Percentiles rank a stretch among this genome's conserved stretches.
phyloP scores from a whole-genome alignment of 495 filamentous ascomycete species.

The Aspergillus sclerotiicarbonarius region DNA sequence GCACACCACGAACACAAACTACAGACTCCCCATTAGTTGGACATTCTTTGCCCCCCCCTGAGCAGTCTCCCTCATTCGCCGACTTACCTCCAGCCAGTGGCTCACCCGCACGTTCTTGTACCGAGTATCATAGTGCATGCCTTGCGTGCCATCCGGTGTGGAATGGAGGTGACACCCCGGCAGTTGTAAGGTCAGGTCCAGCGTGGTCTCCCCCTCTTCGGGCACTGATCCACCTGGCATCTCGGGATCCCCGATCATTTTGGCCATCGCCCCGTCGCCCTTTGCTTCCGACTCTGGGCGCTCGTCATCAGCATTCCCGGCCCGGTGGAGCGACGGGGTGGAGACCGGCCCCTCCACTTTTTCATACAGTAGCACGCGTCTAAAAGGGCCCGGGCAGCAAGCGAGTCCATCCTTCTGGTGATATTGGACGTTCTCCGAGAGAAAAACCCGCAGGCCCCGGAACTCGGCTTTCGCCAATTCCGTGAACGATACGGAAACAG shows the following conservation, averaged over 20 bases:
- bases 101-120: constrained; percentile 14
- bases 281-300: constrained; percentile 1
- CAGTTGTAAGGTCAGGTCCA: constrained; percentile 8
- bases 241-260: not conserved
- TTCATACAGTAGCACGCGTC: constrained; percentile 11
- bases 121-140: constrained; percentile 17
- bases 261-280: not conserved
- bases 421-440: constrained; percentile 16
- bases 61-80: not conserved
- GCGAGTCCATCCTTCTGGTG: constrained; percentile 9
- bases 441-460: constrained; percentile 10
- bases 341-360: constrained; percentile 5
- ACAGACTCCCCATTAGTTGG: not conserved
- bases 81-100: constrained; percentile 17
- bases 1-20: constrained; percentile 13
- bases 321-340: not conserved
- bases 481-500: constrained; percentile 9
- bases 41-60: not conserved
- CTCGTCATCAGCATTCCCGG: constrained; percentile 4
- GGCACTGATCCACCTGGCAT: not conserved
- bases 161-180: constrained; percentile 13
- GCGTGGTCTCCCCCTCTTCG: constrained; percentile 3
- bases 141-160: not conserved
- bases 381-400: constrained; percentile 13
- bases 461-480: constrained; percentile 11